Base-by-base conservation (phyloP, 1,139 yeast genomes). In the Geotrichum siamense region DNA sequence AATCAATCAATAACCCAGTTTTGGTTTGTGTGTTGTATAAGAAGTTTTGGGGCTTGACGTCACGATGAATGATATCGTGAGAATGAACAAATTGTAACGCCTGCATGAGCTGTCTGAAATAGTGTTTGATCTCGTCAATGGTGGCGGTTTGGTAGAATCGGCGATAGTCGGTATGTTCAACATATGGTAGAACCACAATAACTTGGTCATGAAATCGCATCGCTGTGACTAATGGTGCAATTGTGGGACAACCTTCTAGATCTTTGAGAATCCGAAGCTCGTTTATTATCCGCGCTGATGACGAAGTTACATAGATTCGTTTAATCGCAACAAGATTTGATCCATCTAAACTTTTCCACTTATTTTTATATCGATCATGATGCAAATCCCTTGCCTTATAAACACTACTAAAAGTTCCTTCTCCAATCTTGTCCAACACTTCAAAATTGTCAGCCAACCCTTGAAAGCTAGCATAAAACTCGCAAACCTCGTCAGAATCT, bases 301-400 rank as follows among this genome's bases (percentile, higher is more conserved):
- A 86, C 1, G 96, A 85, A 0, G 98, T 93, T 22, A 89, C 98
- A 61, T 89, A 89, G 44, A 91, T 87, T 58, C 93, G 79, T 62
- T 91, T 91, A 54, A 91, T 69, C 3, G 99, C 99, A 48, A 93
- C 98, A 33, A 29, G 13, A 13, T 23, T 33, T 10, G n/a, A 19
- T 15, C n/a, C 36, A 15, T 38, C 16, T 13, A 33, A 29, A 8
- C 15, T 16, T 19, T 56, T 58, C 61, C 53, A 59, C 19, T 49
- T 47, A 37, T 63, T 60, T 34, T 54, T 54, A 43, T 51, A 63
- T 26, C 52, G 34, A 17, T 56, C 56, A 47, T 63, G 59, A 19
- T 55, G 47, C 41, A 79, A 60, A 46, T 89, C 94, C 50, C 79
- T 79, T 0, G 97, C 96, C 58, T 82, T 82, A 69, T 86, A 91